Evolutionary conservation across 768 basidiomycete genomes (phyloP).

Genomic region (Clitopilus hobsonii): DNA sequence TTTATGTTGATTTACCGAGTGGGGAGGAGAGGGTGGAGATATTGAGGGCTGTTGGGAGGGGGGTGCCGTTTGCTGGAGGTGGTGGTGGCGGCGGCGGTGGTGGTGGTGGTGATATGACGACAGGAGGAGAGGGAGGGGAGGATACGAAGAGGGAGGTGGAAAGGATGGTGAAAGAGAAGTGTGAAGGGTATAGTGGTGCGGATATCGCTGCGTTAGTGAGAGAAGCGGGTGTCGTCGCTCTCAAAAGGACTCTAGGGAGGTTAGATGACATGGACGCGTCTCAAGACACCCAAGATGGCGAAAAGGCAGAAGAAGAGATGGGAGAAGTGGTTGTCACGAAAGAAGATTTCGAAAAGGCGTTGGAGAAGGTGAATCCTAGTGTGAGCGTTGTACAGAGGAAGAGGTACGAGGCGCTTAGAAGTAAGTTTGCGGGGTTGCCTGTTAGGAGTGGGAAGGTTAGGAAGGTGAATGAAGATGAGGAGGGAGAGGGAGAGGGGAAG

Average conservation of each 20-base stretch:
- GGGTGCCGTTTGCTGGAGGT: constrained; percentile 63
- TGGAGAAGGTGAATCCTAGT: constrained; percentile 82
- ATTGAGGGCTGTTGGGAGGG: constrained; percentile 65
- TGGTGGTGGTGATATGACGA: no score
- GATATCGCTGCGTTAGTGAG: constrained; percentile 85
- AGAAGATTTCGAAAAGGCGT: constrained; percentile 69
- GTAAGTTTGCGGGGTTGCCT: constrained; percentile 80
- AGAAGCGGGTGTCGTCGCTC: constrained; percentile 85
- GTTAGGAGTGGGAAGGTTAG: constrained; percentile 44
- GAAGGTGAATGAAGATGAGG: constrained; percentile 21
- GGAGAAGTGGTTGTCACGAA: constrained; percentile 43
- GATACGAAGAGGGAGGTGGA: constrained; percentile 26
- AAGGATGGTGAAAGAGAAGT: constrained; percentile 51
- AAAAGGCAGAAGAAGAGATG: constrained; percentile 9
- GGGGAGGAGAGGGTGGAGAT: constrained; percentile 79
- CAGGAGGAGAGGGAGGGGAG: no score
- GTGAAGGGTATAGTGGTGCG: constrained; percentile 90
- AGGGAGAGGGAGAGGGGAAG: neutral
- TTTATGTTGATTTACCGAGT: constrained; percentile 87
- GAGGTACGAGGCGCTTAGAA: constrained; percentile 76
- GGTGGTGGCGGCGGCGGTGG: no score
- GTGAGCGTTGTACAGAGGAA: constrained; percentile 76
- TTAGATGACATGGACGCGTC: constrained; percentile 54
- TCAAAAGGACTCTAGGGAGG: constrained; percentile 63
- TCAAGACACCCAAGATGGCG: constrained; percentile 6